phyloP scores from a whole-genome alignment of 2,329 filamentous ascomycete genomes.

The Fusarium sp. region DNA sequence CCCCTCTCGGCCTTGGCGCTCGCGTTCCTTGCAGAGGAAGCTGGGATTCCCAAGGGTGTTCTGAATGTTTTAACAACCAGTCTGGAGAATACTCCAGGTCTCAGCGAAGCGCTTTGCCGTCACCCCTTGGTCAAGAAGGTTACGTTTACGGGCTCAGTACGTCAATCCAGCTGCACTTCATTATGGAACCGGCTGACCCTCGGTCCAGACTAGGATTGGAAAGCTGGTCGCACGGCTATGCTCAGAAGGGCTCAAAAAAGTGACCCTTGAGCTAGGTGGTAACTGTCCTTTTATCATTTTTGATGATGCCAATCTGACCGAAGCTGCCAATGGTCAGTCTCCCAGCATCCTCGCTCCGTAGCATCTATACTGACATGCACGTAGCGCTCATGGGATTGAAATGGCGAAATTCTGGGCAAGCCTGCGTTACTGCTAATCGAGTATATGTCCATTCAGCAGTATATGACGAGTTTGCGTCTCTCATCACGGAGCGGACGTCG shows the following conservation, averaged over 20 bases:
- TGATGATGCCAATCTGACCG: constrained; percentile 75
- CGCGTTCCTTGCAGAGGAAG: constrained; percentile 74
- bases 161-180: no score
- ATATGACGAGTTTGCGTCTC: constrained; percentile 75
- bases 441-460: constrained; percentile 68
- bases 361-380: no score
- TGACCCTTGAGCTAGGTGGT: constrained; percentile 76
- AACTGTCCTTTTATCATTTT: constrained; percentile 76
- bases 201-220: constrained; percentile 68
- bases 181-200: no score
- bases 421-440: constrained; percentile 72
- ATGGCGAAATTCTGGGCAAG: constrained; percentile 74
- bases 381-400: constrained; percentile 66
- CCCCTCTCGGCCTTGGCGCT: constrained; percentile 78
- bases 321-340: constrained; percentile 66
- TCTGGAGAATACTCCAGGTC: constrained; percentile 54
- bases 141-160: constrained; percentile 74
- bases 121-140: constrained; percentile 68
- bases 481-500: background rate
- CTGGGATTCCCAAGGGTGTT: constrained; percentile 80
- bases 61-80: constrained; percentile 64
- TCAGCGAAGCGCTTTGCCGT: constrained; percentile 59
- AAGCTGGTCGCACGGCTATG: constrained; percentile 71
- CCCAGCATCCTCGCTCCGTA: no score
- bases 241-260: constrained; percentile 73